These are phyloP conservation scores for Colletotrichum coccodes DNA, from an alignment of 2,329 filamentous ascomycete genomes.

Conservation along the genomic window DNA sequence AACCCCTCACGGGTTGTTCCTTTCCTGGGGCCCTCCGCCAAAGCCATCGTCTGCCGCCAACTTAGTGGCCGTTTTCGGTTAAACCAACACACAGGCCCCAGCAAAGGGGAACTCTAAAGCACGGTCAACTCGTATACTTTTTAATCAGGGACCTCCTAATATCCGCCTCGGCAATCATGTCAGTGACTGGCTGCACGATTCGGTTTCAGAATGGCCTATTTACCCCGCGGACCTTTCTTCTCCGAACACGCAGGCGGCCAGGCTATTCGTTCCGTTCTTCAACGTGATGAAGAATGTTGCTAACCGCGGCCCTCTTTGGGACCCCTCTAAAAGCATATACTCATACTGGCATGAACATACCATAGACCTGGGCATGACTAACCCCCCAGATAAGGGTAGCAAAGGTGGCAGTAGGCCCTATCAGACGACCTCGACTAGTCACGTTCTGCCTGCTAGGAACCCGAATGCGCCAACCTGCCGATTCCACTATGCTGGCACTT, in stretches of 20 bases:
- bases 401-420: no score
- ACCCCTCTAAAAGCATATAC: constrained; percentile 81
- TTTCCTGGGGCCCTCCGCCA: no score
- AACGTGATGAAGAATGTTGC: constrained; percentile 86
- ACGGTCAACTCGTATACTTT: no score
- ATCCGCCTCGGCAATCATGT: constrained; percentile 97
- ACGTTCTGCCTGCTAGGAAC: constrained; percentile 69
- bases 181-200: constrained; percentile 96
- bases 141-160: no score
- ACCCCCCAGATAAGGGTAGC: constrained; percentile 37
- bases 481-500: constrained; percentile 90
- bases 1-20: no score
- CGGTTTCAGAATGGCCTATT: constrained; percentile 84
- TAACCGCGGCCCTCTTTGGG: constrained; percentile 88
- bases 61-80: no score
- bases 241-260: constrained; percentile 92
- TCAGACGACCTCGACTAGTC: constrained; percentile 42
- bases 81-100: no score
- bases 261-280: constrained; percentile 90
- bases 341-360: constrained; percentile 84
- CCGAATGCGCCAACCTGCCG: constrained; percentile 82
- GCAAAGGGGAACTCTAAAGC: no score
- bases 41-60: no score
- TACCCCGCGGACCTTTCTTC: constrained; percentile 87
- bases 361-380: constrained; percentile 48